Conservation (phyloP, 768 basidiomycete genomes). For the button mushroom (Agaricus bisporus) region DNA sequence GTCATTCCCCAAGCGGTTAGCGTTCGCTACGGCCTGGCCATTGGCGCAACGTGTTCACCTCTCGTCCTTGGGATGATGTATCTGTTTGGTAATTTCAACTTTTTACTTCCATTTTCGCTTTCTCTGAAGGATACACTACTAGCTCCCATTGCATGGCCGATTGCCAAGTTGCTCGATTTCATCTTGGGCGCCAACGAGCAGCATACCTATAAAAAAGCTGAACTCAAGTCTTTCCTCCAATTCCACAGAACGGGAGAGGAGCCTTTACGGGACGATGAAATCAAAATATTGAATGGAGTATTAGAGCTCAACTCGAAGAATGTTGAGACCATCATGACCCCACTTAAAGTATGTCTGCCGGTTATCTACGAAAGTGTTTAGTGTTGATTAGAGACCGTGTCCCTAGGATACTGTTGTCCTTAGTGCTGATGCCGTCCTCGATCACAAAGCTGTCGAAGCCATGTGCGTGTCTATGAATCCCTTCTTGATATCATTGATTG, state of each 20-base stretch:
- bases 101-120: neutral
- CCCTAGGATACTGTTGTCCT: slow-evolving; percentile 77
- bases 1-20: slow-evolving; percentile 69
- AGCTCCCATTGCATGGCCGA: slow-evolving; percentile 81
- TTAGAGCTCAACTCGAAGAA: slow-evolving; percentile 72
- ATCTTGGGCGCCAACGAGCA: slow-evolving; percentile 71
- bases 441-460: slow-evolving; percentile 71
- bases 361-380: slow-evolving; percentile 6
- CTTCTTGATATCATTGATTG: neutral
- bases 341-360: slow-evolving; percentile 48
- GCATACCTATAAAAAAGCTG: slow-evolving; percentile 78
- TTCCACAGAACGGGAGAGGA: slow-evolving; percentile 77
- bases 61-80: slow-evolving; percentile 74
- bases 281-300: slow-evolving; percentile 75
- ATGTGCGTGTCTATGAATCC: slow-evolving; percentile 36
- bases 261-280: slow-evolving; percentile 75
- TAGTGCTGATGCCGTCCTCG: slow-evolving; percentile 68
- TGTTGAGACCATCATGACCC: slow-evolving; percentile 79
- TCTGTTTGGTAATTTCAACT: slow-evolving; percentile 31
- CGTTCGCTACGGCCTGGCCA: slow-evolving; percentile 73
- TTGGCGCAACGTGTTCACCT: slow-evolving; percentile 75
- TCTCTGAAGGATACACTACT: neutral
- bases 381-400: neutral
- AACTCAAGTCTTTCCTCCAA: slow-evolving; percentile 71
- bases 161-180: slow-evolving; percentile 75